phyloP scores from a whole-genome alignment of 78 protist species.

The Dictyostelium capitatum region DNA sequence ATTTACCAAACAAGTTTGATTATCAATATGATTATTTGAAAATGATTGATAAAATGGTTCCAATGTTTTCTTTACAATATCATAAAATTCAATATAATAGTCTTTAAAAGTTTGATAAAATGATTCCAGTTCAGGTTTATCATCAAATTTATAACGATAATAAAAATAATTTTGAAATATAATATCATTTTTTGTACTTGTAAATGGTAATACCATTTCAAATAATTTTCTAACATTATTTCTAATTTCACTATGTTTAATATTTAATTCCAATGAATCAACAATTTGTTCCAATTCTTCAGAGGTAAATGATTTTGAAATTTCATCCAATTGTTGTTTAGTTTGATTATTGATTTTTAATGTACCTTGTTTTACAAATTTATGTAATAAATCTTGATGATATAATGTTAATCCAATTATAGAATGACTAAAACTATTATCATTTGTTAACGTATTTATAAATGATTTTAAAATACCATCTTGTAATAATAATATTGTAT shows the following conservation, averaged over 20 bases:
- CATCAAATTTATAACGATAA: conserved; percentile 8
- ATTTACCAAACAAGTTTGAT: not conserved
- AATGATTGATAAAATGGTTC: conserved; percentile 11
- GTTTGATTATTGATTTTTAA: not conserved
- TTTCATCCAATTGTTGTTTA: not conserved
- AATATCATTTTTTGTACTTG: not conserved
- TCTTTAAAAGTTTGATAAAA: not conserved
- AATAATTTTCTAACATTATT: not conserved
- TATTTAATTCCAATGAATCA: not conserved
- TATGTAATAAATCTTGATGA: not conserved
- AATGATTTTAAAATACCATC: conserved; percentile 11
- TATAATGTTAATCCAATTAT: not conserved
- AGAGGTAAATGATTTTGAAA: not conserved
- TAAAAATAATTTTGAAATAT: conserved; percentile 8
- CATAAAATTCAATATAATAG: not conserved
- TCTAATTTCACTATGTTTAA: not conserved
- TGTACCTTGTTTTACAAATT: conserved; percentile 5
- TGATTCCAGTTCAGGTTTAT: not conserved
- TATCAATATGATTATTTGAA: not conserved
- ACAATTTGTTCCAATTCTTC: not conserved
- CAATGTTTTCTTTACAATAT: not conserved
- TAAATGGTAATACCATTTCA: not conserved
- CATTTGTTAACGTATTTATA: not conserved
- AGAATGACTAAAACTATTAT: not conserved
- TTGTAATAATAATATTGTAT: not conserved